A percentile compares a stretch with the other conserved stretches of the same genome.
phyloP scores from a whole-genome alignment of 441 rosid genomes.

The Theobroma grandiflorum region DNA sequence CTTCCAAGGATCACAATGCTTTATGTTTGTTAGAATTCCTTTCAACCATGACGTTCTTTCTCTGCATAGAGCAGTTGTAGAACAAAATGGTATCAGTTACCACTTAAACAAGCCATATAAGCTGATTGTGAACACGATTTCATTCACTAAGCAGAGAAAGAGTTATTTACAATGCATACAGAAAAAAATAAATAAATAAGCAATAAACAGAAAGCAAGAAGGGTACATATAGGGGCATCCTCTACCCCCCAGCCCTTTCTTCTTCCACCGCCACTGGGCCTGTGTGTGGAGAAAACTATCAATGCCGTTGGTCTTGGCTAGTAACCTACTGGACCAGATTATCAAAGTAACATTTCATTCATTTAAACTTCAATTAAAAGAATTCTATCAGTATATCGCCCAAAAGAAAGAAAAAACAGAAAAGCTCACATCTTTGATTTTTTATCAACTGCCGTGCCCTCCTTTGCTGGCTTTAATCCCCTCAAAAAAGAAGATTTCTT shows the following conservation, averaged over 20 bases:
- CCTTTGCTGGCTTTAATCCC: conserved; percentile 5
- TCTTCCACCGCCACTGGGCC: no score
- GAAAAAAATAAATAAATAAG: no score
- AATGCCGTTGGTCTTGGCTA: not conserved
- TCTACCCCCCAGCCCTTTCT: no score
- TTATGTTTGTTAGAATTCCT: conserved; percentile 17
- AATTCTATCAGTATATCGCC: not conserved
- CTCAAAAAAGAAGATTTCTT: conserved; percentile 3
- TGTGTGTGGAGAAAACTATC: no score
- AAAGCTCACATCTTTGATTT: conserved; percentile 25
- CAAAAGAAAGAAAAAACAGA: not conserved
- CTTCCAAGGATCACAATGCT: conserved; percentile 21
- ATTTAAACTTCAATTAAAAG: conserved; percentile 3
- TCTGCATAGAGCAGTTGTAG: conserved; percentile 8
- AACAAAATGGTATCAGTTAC: not conserved
- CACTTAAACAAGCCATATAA: not conserved
- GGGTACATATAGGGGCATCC: no score
- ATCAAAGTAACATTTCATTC: not conserved
- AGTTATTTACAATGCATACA: not conserved
- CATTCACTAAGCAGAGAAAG: not conserved
- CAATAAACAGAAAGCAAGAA: no score
- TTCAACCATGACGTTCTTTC: conserved; percentile 24
- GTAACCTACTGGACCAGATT: not conserved
- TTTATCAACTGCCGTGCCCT: not conserved
- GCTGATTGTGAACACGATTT: conserved; percentile 2